Base-by-base conservation (phyloP, 805 yeast genomes). In the Blastobotrys muscicola region DNA sequence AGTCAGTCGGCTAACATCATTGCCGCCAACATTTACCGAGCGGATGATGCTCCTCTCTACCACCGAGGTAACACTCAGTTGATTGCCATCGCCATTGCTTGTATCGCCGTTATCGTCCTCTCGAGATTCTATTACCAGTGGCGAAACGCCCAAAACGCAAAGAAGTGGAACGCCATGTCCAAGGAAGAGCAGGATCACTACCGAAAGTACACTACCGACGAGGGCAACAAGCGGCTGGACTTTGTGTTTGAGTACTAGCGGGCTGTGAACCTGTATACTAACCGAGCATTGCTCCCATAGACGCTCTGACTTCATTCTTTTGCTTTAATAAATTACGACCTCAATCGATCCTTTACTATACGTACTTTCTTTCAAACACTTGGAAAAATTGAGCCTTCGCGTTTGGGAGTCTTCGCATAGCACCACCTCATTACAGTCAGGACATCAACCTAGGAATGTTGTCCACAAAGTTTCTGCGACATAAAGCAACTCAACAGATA, bases 171-270 rank as follows among this genome's bases (percentile, higher is more conserved):
- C 37, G 57, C 59, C 2, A 47, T 77, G 70, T 58, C 73, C 1
- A 53, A 45, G 2, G 78, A 74, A 32, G 76, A 80, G 56, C 67
- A 68, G 49, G 68, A 61, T 3, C 59, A 66, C 1, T 81, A 82
- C 57, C 53, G 67, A 13, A 44, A 43, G 10, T 63, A 53, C 8
- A 68, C 80, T 2, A 63, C 53, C 0, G 82, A 78, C 50, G 61
- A 57, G 20, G 85, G 85, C 5, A 75, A 75, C 50, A 70, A 70
- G 53, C 64, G 86, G 15, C 62, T 82, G 37, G 82, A 82, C 49
- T 70, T 69, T 53, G 49, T 66, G 34, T 69, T 69, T 50, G 59
- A 52, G 43, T 54, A 56, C 41, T 60, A 42, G 36, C 26, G 26
- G 26, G 26, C 26, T 20, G 26, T 20, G 26, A 20, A 4, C 26